phyloP scores from a whole-genome alignment of 805 yeast genomes.

The Candida mattraensis region DNA sequence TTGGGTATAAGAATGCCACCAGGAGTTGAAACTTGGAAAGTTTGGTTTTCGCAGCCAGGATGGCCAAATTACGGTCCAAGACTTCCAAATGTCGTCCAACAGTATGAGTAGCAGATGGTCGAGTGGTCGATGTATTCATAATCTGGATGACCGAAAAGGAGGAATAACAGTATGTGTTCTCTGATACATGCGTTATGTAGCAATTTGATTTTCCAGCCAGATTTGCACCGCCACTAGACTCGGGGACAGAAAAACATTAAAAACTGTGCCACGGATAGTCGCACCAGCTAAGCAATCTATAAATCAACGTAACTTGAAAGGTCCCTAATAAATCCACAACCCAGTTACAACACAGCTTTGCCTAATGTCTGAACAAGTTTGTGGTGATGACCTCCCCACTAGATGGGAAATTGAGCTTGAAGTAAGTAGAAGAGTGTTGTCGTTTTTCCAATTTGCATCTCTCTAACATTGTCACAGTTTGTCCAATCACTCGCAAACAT shows the following conservation, averaged over 20 bases:
- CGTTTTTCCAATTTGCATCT: constrained; percentile 1
- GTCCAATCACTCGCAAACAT: constrained; percentile 91
- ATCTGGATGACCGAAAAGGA: too few species aligned
- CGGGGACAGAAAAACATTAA: too few species aligned
- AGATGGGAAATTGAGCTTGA: constrained; percentile 90
- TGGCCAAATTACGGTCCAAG: constrained; percentile 8
- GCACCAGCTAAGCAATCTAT: too few species aligned
- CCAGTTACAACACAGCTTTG: too few species aligned
- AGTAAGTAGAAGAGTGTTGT: constrained; percentile 34
- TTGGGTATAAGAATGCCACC: constrained; percentile 28
- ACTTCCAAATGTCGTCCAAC: constrained; percentile 13
- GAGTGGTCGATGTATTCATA: too few species aligned
- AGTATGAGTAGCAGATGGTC: constrained; percentile 9
- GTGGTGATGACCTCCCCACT: constrained; percentile 51
- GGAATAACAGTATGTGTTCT: too few species aligned
- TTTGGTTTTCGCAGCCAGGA: constrained; percentile 4
- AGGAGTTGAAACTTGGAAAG: constrained; percentile 16
- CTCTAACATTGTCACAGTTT: constrained; percentile 49
- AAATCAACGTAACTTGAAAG: too few species aligned
- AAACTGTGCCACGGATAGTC: too few species aligned
- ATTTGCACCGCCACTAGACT: too few species aligned
- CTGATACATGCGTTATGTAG: too few species aligned
- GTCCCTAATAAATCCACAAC: too few species aligned
- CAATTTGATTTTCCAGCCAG: too few species aligned
- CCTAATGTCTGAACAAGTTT: constrained; percentile 5